A percentile compares a stretch with the other conserved stretches of the same genome.
Evolutionary conservation across 2,329 filamentous ascomycete species (phyloP).

Genomic region (Claviceps sp.): DNA sequence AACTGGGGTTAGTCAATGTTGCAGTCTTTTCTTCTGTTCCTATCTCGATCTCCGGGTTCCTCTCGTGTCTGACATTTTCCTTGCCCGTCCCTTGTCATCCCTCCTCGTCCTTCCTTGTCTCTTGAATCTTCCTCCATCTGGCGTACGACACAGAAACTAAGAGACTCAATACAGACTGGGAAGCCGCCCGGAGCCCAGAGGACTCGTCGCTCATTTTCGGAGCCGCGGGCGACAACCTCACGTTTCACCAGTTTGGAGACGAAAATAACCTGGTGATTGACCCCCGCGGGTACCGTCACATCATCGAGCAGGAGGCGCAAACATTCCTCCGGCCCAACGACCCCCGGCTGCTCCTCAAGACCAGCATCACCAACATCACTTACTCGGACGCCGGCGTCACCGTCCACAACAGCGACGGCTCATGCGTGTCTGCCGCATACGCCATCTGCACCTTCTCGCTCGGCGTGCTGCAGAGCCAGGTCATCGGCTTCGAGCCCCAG

Average conservation of each 20-base stretch:
- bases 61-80: too few relatives aligned
- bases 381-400: conserved; percentile 40
- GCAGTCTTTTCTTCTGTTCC: not conserved
- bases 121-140: not conserved
- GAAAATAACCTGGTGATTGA: conserved; percentile 49
- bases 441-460: conserved; percentile 56
- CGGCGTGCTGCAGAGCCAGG: conserved; percentile 51
- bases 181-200: conserved; percentile 42
- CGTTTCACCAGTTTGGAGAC: conserved; percentile 48
- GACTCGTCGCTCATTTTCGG: conserved; percentile 42
- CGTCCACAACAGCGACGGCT: conserved; percentile 37
- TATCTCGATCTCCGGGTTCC: too few relatives aligned
- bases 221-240: conserved; percentile 42
- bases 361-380: conserved; percentile 38
- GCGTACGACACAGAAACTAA: not conserved
- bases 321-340: conserved; percentile 45
- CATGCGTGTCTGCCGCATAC: conserved; percentile 44
- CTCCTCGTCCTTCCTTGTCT: too few relatives aligned
- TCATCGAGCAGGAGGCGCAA: conserved; percentile 41
- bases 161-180: conserved; percentile 29
- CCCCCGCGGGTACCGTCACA: conserved; percentile 45
- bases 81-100: too few relatives aligned
- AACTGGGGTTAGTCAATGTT: conserved; percentile 18
- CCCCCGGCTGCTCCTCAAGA: conserved; percentile 42
- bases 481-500: conserved; percentile 41